A percentile compares a stretch with the other conserved stretches of the same genome.
Evolutionary conservation across 495 filamentous ascomycete genomes (phyloP).

Genomic region (Aspergillus leporis): DNA sequence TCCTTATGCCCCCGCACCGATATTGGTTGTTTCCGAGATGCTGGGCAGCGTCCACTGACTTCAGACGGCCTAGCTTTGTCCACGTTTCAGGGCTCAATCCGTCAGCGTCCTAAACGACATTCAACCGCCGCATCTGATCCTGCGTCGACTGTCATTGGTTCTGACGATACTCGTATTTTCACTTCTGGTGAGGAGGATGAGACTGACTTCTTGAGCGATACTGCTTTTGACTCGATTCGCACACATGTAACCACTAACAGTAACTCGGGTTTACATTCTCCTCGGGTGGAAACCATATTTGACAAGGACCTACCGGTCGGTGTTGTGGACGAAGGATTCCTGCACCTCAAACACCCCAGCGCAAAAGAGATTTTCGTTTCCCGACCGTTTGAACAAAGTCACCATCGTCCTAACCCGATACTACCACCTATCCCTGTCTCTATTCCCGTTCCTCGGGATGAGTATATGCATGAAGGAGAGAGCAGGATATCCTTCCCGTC

Average conservation of each 20-base stretch:
- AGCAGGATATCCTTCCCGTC: conserved; percentile 28
- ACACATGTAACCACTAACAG: conserved; percentile 71
- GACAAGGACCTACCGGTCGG: conserved; percentile 70
- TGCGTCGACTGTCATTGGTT: conserved; percentile 78
- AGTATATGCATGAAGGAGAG: conserved; percentile 13
- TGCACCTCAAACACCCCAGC: conserved; percentile 55
- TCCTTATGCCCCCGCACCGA: conserved; percentile 27
- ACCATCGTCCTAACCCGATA: conserved; percentile 4
- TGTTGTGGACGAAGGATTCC: conserved; percentile 56
- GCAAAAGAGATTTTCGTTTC: conserved; percentile 43
- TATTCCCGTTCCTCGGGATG: conserved; percentile 35
- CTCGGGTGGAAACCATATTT: conserved; percentile 84
- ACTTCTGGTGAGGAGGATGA: conserved; percentile 82
- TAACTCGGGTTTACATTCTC: conserved; percentile 47
- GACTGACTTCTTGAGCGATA: conserved; percentile 83
- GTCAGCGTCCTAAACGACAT: conserved; percentile 43
- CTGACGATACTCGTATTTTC: conserved; percentile 78
- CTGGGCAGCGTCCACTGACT: conserved; percentile 25
- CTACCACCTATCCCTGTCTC: conserved; percentile 2
- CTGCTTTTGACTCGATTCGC: conserved; percentile 86
- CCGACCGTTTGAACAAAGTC: conserved; percentile 28
- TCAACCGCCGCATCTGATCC: conserved; percentile 64
- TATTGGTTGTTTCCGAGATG: conserved; percentile 12
- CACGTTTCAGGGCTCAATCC: conserved; percentile 33
- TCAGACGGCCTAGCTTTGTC: conserved; percentile 34